Base-by-base conservation (phyloP, 2,329 filamentous ascomycete genomes). In the Pseudogymnoascus destructans region DNA sequence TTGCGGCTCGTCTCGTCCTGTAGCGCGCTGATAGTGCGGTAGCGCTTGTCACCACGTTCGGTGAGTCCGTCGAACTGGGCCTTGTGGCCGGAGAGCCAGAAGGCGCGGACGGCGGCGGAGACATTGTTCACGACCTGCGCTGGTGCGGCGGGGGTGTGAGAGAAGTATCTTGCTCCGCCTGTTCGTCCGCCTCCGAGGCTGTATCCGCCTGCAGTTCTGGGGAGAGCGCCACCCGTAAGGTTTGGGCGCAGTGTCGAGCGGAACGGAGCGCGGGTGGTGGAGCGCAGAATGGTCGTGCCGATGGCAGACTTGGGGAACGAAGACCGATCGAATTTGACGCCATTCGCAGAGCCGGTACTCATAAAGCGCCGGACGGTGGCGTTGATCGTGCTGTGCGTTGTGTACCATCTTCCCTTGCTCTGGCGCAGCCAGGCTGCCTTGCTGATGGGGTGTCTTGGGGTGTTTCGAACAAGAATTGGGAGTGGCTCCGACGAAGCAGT, bases 121-220 rank as follows among this genome's bases (percentile, higher is more conserved):
- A 96, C 92, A 72, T 95, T 95, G 71, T 93, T 87, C 57, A 97
- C 81, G 52, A 97, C 89, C 70, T 97, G 89, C 1, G 91, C 89
- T 36, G 89, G 90, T 6, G 85, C 82, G 8, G 88, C 86, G 1
- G 92, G 89, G 0, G 84, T 81, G 73, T 96, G 91, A 1, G 89
- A 95, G 73, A 97, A 97, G 75, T 92, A 92, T 64, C 92, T 81
- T 21, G 84, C 82, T 46, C 86, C 87, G 64, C 87, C 83, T 60
- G 81, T 70, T 52, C 84, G 78, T 30, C 85, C 85, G 55, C 83
- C 81, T 27, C 88, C 88, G 36, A 88, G 74, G 63, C 78, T 78
- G 69, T 98, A 98, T n/a, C 93, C 93, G 63, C 92, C 90, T 6
- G 91, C 88, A 36, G 88, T 89, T 59, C 92, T 83, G 32, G 88